These are phyloP conservation scores for Calonectria crousiana DNA, from an alignment of 2,329 filamentous ascomycete species.

Conservation along the genomic window DNA sequence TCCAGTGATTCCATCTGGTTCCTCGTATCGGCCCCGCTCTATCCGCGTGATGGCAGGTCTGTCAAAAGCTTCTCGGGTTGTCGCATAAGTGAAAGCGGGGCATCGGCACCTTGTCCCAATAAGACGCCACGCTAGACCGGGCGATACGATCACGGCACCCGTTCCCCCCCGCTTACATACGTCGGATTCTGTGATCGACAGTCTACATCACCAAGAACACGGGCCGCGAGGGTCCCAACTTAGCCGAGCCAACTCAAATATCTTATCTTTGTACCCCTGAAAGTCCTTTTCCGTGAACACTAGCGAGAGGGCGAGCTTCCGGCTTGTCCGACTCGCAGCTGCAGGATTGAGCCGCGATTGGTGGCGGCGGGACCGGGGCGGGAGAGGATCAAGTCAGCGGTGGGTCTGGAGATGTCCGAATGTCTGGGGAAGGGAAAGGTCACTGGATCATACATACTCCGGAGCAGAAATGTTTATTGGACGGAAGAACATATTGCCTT, in stretches of 20 bases:
- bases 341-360: not conserved
- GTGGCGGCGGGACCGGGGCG: not conserved
- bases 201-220: not conserved
- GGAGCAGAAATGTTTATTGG: not conserved
- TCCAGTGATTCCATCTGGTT: not conserved
- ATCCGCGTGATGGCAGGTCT: not conserved
- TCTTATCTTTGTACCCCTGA: not conserved
- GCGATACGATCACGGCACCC: not conserved
- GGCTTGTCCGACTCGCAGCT: not conserved
- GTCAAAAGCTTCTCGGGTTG: not conserved
- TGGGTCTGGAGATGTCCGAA: not conserved
- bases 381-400: not conserved
- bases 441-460: not conserved
- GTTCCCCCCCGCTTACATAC: not conserved
- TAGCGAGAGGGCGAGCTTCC: not conserved
- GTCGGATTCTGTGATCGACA: not conserved
- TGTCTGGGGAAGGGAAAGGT: not conserved
- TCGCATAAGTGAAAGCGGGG: not conserved
- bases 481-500: not conserved
- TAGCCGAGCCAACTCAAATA: not conserved
- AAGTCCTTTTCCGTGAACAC: not conserved
- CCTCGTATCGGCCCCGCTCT: not conserved
- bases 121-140: not conserved
- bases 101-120: not conserved
- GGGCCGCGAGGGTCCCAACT: not conserved